Base-by-base conservation (phyloP, 352 stramenopile species). In the Pythium plurisporium region DNA sequence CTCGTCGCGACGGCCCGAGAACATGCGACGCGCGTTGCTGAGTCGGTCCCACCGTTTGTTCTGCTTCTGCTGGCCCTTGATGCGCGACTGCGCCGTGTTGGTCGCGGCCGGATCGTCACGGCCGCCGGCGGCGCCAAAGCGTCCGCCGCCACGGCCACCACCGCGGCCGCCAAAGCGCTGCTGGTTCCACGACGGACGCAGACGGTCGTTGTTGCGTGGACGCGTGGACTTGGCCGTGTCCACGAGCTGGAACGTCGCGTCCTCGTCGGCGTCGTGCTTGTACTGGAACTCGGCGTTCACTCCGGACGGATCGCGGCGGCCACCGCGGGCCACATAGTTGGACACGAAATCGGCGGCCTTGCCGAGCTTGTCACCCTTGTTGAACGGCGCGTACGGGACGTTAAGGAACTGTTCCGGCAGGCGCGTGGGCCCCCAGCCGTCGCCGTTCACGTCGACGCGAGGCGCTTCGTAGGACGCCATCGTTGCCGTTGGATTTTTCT, bases 301-400 rank as follows among this genome's bases (percentile, higher is more conserved):
- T 38, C 89, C 86, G 36, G 82, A 91, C 46, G 83, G 83, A 60
- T 93, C 78, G 38, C 85, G 74, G 38, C 59, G 76, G 23, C 58
- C 64, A 46, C 72, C 74, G 47, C 79, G 76, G 14, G 72, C 71
- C 55, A 70, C 79, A 42, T 89, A 91, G 60, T 80, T 91, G 29
- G 76, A 88, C 26, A 88, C 79, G 55, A 98, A 98, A 78, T 98
- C 96, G 36, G 96, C 95, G 14, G 81, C 91, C 41, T 96, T 93
- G 23, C 94, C 94, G 10, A 98, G 74, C 63, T 96, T 95, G 79
- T 99, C 95, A 33, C 83, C 91, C 64, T 97, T 96, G 59, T 96
- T 96, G 70, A 99, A 99, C 4, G 94, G 93, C 36, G 91, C 87
- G 66, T 98, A 99, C 8, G 96, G 96, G 26, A 99, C 74, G 61